These are phyloP conservation scores for Xylaria sp. DNA, from an alignment of 2,329 filamentous ascomycete genomes.

Conservation along the genomic window DNA sequence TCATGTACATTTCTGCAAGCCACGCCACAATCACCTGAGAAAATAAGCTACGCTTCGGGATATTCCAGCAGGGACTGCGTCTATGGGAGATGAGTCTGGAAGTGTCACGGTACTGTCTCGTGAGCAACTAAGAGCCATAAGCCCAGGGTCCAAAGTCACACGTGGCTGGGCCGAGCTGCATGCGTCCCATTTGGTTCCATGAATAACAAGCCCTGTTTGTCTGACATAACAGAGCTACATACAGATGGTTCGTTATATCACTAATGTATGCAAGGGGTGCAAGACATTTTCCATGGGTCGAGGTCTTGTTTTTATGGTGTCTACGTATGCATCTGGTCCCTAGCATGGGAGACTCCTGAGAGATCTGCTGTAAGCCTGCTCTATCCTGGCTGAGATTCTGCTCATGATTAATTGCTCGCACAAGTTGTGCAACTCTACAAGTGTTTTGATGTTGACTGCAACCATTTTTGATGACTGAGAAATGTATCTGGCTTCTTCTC, in stretches of 20 bases:
- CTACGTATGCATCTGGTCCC: slow-evolving; percentile 29
- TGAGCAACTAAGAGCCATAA: slow-evolving; percentile 5
- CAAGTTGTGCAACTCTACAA: slow-evolving; percentile 11
- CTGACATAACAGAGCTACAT: slow-evolving; percentile 13
- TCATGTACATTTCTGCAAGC: neutral
- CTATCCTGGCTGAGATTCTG: slow-evolving; percentile 25
- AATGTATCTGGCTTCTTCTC: slow-evolving; percentile 17
- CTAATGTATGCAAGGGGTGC: slow-evolving; percentile 14
- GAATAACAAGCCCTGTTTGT: neutral
- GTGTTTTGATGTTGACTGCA: slow-evolving; percentile 9
- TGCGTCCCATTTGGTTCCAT: slow-evolving; percentile 10
- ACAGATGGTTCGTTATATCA: slow-evolving; percentile 15
- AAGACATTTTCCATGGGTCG: slow-evolving; percentile 26
- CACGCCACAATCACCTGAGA: no score
- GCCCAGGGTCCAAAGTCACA: slow-evolving; percentile 11
- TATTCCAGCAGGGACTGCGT: neutral
- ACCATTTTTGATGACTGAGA: slow-evolving; percentile 16
- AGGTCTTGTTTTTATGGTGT: slow-evolving; percentile 27
- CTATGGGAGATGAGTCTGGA: neutral
- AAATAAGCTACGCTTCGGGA: neutral
- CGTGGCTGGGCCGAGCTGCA: slow-evolving; percentile 24
- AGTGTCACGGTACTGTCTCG: slow-evolving; percentile 8
- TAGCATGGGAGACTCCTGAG: slow-evolving; percentile 16
- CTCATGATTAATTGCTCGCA: slow-evolving; percentile 21
- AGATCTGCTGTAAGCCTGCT: slow-evolving; percentile 19